Base-by-base conservation (phyloP, 805 yeast species). In the Wickerhamomyces xylosicus region DNA sequence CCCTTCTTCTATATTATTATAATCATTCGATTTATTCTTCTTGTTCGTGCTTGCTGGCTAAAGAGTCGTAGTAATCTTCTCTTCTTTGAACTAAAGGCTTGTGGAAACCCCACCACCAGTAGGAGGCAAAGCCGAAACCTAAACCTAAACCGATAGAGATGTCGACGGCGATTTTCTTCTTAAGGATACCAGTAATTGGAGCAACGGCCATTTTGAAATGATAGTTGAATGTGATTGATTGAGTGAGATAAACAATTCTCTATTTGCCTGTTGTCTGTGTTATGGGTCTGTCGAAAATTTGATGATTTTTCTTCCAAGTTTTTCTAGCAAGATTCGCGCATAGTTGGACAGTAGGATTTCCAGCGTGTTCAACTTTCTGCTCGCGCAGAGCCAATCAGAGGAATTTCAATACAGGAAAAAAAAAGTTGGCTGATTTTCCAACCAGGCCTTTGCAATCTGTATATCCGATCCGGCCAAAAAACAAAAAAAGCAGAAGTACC, bases 91-190 rank as follows among this genome's bases (percentile, higher is more conserved):
- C 82, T 44, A 69, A 51, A 29, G 78, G 74, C 69, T 74, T 79
- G 81, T 89, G 97, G 75, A 64, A 69, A 21, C 76, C 84, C 74
- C 78, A 77, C 85, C 95, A 82, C 92, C 90, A 87, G 65, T 71
- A 73, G 47, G 71, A 67, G 45, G 80, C 87, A 56, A 77, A 72
- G 31, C 61, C 73, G 43, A 73, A 64, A 41, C 90, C 90, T 47
- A 73, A 50, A 45, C 67, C 53, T 64, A 76, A 71, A 44, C 92
- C 95, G 47, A 80, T 63, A 52, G 77, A 47, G 60, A 89, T 76
- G 56, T 89, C 96, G 50, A 82, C 74, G 58, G 79, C 70, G 63
- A 85, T 75, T 67, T 79, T 83, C 71, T 76, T 84, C 67, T 76
- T 85, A 50, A 89, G 72, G 46, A 81, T 67, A 50, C 96, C 96